These are phyloP conservation scores for Leptodermis oblonga DNA, from an alignment of 257 asterid genomes.

Conservation along the genomic window DNA sequence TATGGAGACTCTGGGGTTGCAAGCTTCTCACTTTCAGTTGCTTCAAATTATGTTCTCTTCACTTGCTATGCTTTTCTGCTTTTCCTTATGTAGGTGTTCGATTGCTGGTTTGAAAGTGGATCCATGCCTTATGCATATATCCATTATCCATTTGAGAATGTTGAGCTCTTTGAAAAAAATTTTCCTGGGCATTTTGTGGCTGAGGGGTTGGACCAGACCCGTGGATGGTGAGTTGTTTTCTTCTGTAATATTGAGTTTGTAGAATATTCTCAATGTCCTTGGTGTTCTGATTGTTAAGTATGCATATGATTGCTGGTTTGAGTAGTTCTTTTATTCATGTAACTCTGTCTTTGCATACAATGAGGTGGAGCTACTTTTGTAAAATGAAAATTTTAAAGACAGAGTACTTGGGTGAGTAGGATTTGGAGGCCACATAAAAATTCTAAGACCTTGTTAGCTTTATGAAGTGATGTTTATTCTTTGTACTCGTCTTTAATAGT, in stretches of 20 bases:
- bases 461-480: neutral
- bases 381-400: neutral
- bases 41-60: neutral
- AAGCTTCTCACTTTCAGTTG: neutral
- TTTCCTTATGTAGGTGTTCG: slow-evolving; percentile 47
- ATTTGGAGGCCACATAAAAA: neutral
- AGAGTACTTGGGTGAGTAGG: neutral
- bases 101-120: slow-evolving; percentile 99
- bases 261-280: neutral
- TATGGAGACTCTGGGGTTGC: neutral
- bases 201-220: slow-evolving; percentile 98
- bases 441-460: neutral
- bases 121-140: slow-evolving; percentile 99
- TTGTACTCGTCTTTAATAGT: neutral
- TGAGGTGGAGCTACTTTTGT: neutral
- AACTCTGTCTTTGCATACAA: too few species aligned
- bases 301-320: neutral
- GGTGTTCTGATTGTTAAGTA: neutral
- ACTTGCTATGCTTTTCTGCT: neutral
- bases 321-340: neutral
- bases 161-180: slow-evolving; percentile 77
- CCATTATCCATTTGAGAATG: slow-evolving; percentile 96
- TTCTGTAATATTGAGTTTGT: neutral
- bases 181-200: slow-evolving; percentile 99
- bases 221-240: slow-evolving; percentile 64